Base-by-base conservation (phyloP, 768 basidiomycete genomes). In the Suillus weaverae region DNA sequence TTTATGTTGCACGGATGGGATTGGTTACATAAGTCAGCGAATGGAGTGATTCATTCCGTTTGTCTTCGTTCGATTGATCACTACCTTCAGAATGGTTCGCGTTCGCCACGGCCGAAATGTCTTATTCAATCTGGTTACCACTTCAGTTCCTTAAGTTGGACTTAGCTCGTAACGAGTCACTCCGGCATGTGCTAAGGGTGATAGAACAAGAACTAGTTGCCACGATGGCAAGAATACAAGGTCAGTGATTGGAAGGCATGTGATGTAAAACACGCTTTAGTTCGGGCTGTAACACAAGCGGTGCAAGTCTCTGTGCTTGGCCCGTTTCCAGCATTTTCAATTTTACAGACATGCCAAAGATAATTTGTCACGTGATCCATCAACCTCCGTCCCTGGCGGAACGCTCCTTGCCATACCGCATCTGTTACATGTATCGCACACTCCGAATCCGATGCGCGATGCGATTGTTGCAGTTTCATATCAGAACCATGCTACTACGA, bases 321-420 rank as follows among this genome's bases (percentile, higher is more conserved):
- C 32, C 64, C 44, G 39, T 65, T 33, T 55, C 13, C 51, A 33
- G 54, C 35, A 53, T 41, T 62, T n/a, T 43, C 53, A 54, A 62
- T 32, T 11, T 64, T 64, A 70, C 68, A 65, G 67, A 64, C 71
- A 65, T 69, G 33, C 48, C 56, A 61, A 44, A 39, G 16, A 51
- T 53, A 54, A 48, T 6, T 22, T 5, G 1, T 53, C 62, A 56
- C 62, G 60, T 68, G 62, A 64, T 55, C 54, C 4, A 1, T 50
- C 54, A 59, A 33, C 54, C 65, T 69, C 74, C 74, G 76, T 61
- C 36, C 26, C 39, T 41, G 26, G 57, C 76, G 74, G 75, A 57
- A 60, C 38, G 18, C 38, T 55, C 61, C 55, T 53, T 35, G 38
- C 18, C 65, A 61, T 38, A 36, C 62, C 64, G 38, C 64, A 62